A percentile compares a stretch with the other conserved stretches of the same genome.
These are phyloP conservation scores for Gossypium davidsonii DNA, from an alignment of 441 rosid species.

Conservation along the genomic window DNA sequence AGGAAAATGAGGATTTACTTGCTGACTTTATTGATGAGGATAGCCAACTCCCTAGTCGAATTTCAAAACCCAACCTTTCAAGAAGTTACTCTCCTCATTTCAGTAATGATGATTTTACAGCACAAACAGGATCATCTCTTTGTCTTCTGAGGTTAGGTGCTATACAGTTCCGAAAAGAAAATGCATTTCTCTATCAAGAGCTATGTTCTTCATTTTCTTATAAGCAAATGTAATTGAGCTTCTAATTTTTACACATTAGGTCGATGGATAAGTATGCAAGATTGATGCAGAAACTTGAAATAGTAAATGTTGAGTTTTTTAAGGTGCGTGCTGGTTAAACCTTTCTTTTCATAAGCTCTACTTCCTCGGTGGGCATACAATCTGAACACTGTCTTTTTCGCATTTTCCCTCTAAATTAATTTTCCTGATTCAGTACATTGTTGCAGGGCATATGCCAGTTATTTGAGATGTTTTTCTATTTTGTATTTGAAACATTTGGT, in stretches of 20 bases:
- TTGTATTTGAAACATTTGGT: slow-evolving; percentile 72
- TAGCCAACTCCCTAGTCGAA: slow-evolving; percentile 97
- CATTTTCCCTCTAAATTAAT: slow-evolving; percentile 33
- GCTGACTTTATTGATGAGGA: slow-evolving; percentile 99
- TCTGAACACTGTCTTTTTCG: slow-evolving; percentile 8
- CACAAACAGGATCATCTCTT: slow-evolving; percentile 95
- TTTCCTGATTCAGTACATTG: slow-evolving; percentile 56
- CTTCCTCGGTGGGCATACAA: slow-evolving; percentile 11
- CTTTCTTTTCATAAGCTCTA: slow-evolving; percentile 7
- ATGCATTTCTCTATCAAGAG: neutral
- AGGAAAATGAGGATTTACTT: slow-evolving; percentile 95
- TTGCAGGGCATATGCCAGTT: slow-evolving; percentile 97
- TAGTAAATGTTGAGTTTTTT: slow-evolving; percentile 84
- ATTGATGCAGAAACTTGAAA: slow-evolving; percentile 95
- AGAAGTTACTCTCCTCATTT: slow-evolving; percentile 38
- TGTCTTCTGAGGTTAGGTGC: slow-evolving; percentile 75
- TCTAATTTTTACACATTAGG: slow-evolving; percentile 39
- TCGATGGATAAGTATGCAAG: slow-evolving; percentile 98
- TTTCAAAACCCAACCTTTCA: slow-evolving; percentile 40
- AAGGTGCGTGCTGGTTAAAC: slow-evolving; percentile 45
- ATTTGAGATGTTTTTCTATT: slow-evolving; percentile 77
- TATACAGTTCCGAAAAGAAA: neutral
- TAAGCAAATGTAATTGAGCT: slow-evolving; percentile 19
- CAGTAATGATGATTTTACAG: slow-evolving; percentile 58
- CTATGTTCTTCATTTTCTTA: slow-evolving; percentile 1